Percentiles rank a stretch among this genome's conserved stretches.
phyloP scores from a whole-genome alignment of 73 alveolate genomes.

The Paramecium caudatum region DNA sequence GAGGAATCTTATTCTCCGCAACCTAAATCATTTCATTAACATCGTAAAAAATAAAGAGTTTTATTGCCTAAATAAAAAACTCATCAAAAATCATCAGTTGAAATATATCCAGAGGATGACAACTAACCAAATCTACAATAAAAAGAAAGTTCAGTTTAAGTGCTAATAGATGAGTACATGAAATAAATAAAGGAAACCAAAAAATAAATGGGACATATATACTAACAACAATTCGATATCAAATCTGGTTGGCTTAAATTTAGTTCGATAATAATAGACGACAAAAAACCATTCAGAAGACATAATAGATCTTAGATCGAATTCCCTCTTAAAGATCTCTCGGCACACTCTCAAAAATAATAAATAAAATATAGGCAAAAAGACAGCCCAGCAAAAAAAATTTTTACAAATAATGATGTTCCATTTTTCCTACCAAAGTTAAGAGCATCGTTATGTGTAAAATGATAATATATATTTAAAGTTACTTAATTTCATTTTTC shows the following conservation, averaged over 20 bases:
- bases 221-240: neutral
- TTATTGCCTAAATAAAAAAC: neutral
- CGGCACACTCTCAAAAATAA: neutral
- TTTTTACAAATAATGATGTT: neutral
- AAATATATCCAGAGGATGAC: constrained; percentile 1
- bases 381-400: neutral
- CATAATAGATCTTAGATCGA: constrained; percentile 9
- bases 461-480: constrained; percentile 44
- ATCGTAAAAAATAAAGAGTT: neutral
- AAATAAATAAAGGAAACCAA: neutral
- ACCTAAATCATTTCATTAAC: neutral
- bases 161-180: constrained; percentile 5
- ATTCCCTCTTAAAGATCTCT: neutral
- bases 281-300: neutral
- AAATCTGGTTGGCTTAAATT: neutral
- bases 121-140: neutral
- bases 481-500: neutral
- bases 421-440: constrained; percentile 12
- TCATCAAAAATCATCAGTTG: neutral
- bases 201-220: constrained; percentile 6
- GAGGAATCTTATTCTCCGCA: constrained; percentile 27
- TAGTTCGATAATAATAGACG: constrained; percentile 37
- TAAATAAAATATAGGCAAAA: neutral
- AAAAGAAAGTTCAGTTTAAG: neutral
- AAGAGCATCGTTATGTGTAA: constrained; percentile 12